A percentile compares a stretch with the other conserved stretches of the same genome.
Conservation (phyloP, 2,329 filamentous ascomycete species). For the Zasmidium citrigriseum region DNA sequence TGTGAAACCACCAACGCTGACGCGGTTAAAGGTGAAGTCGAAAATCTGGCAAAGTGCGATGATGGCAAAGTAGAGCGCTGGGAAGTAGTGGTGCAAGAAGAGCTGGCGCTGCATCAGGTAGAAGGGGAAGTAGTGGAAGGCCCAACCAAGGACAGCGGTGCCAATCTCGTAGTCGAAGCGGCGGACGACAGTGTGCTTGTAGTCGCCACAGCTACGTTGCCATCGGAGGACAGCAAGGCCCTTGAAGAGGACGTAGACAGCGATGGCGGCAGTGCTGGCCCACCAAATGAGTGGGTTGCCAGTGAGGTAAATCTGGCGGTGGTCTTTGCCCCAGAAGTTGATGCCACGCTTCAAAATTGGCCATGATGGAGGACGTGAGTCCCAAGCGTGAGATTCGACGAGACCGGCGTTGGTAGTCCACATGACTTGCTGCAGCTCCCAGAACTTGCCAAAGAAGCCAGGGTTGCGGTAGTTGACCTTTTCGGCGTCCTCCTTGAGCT, state of each 20-base stretch:
- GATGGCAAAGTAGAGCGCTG: slow-evolving; percentile 92
- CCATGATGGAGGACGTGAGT: slow-evolving; percentile 92
- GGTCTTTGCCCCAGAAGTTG: slow-evolving; percentile 97
- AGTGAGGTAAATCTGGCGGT: slow-evolving; percentile 94
- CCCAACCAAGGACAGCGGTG: slow-evolving; percentile 87
- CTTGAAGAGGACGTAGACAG: slow-evolving; percentile 80
- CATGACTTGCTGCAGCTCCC: slow-evolving; percentile 97
- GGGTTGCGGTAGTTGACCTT: slow-evolving; percentile 95
- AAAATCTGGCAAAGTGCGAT: slow-evolving; percentile 85
- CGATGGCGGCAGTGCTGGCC: slow-evolving; percentile 76
- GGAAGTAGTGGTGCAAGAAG: slow-evolving; percentile 98
- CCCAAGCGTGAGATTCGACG: slow-evolving; percentile 96
- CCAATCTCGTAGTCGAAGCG: slow-evolving; percentile 98
- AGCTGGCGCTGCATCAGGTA: slow-evolving; percentile 97
- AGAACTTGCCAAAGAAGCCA: slow-evolving; percentile 96
- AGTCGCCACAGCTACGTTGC: slow-evolving; percentile 92
- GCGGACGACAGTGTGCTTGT: slow-evolving; percentile 79
- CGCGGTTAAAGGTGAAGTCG: slow-evolving; percentile 78
- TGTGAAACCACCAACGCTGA: slow-evolving; percentile 50
- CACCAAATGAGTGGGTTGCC: slow-evolving; percentile 97
- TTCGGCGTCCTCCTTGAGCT: slow-evolving; percentile 72
- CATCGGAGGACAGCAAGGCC: slow-evolving; percentile 83
- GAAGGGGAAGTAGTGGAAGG: slow-evolving; percentile 98
- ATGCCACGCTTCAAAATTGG: slow-evolving; percentile 89
- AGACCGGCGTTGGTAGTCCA: slow-evolving; percentile 97